Evolutionary conservation across 2,329 filamentous ascomycete genomes (phyloP).

Genomic region (Fusarium sp.): DNA sequence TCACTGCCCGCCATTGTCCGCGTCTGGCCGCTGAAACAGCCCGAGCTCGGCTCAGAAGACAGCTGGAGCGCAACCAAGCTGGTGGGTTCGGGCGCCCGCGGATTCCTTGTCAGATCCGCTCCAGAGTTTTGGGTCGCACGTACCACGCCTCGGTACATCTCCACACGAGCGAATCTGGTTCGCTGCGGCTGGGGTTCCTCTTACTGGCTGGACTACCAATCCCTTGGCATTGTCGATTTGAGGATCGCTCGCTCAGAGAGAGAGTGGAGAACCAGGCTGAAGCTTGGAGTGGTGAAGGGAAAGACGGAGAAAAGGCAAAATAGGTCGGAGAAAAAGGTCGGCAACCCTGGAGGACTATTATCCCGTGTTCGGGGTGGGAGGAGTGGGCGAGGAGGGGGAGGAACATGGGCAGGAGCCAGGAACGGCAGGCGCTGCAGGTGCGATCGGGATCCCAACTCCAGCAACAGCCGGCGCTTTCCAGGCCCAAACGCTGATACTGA

Average conservation of each 20-base stretch:
- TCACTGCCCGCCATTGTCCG: constrained; percentile 1
- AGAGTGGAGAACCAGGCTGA: neutral
- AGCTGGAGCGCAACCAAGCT: neutral
- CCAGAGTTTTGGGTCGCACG: constrained; percentile 19
- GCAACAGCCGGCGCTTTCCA: constrained; percentile 27
- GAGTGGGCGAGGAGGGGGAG: constrained; percentile 10
- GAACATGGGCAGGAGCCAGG: constrained; percentile 14
- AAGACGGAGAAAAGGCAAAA: constrained; percentile 2
- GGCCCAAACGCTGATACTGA: neutral
- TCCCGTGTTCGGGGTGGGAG: constrained; percentile 30
- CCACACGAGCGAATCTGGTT: constrained; percentile 23
- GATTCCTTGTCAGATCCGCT: constrained; percentile 15
- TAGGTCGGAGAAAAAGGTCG: neutral
- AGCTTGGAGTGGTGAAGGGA: constrained; percentile 3
- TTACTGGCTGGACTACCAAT: constrained; percentile 4
- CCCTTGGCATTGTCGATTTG: constrained; percentile 13
- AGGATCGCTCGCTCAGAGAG: neutral
- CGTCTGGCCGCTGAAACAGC: constrained; percentile 1
- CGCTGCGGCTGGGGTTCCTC: constrained; percentile 21
- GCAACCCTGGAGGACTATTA: constrained; percentile 36
- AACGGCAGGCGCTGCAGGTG: neutral
- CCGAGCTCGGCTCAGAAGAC: neutral
- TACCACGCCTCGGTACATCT: constrained; percentile 10
- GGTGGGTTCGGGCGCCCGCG: constrained; percentile 1
- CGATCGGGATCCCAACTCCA: constrained; percentile 5